These are phyloP conservation scores for Podospora appendiculata DNA, from an alignment of 495 filamentous ascomycete species.

Conservation along the genomic window DNA sequence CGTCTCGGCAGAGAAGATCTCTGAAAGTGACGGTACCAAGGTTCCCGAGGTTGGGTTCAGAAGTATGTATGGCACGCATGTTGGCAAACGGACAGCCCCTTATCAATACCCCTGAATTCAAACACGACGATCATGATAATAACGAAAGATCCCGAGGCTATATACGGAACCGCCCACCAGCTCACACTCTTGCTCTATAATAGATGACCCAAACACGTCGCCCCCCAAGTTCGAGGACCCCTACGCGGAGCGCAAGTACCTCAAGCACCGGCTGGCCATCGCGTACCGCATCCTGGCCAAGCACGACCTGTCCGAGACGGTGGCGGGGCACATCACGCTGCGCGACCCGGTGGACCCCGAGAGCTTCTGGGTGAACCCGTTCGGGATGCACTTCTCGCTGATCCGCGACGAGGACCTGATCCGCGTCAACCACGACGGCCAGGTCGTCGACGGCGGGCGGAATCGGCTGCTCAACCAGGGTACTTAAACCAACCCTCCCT, in stretches of 20 bases:
- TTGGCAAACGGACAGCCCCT: too few relatives aligned
- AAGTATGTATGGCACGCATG: too few relatives aligned
- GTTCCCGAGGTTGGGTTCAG: too few relatives aligned
- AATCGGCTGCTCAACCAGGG: not conserved
- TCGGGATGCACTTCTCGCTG: conserved; percentile 48
- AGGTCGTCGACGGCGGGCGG: conserved; percentile 42
- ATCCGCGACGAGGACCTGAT: conserved; percentile 46
- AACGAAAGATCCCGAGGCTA: too few relatives aligned
- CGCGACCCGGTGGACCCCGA: conserved; percentile 52
- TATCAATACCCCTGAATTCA: too few relatives aligned
- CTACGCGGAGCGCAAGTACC: conserved; percentile 53
- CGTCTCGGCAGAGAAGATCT: too few relatives aligned
- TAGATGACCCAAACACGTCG: not conserved
- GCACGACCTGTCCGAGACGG: conserved; percentile 47
- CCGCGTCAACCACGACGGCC: conserved; percentile 45
- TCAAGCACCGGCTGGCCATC: conserved; percentile 57
- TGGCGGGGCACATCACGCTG: conserved; percentile 57
- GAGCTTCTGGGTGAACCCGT: conserved; percentile 63
- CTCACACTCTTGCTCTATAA: not conserved
- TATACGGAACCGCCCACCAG: too few relatives aligned
- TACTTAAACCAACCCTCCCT: not conserved
- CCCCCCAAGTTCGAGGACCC: conserved; percentile 53
- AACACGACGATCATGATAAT: too few relatives aligned
- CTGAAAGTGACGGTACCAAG: too few relatives aligned
- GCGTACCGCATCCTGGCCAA: conserved; percentile 67